These are phyloP conservation scores for Phytophthora lateralis DNA, from an alignment of 352 stramenopile genomes.

Conservation along the genomic window DNA sequence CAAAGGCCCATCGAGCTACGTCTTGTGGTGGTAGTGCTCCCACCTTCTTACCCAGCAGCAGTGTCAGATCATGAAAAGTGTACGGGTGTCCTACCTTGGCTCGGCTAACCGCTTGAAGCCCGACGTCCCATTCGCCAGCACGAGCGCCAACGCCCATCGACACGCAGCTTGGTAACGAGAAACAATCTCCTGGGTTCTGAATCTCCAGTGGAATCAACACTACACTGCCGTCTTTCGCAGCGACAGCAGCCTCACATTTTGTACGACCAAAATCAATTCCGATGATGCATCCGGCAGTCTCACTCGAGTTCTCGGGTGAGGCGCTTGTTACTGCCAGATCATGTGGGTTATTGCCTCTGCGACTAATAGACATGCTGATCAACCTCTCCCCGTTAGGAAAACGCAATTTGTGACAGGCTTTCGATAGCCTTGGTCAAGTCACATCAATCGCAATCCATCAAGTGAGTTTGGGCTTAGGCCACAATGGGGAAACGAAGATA, in stretches of 20 bases:
- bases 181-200: slow-evolving; percentile 11
- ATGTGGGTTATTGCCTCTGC: slow-evolving; percentile 17
- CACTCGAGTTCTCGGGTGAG: slow-evolving; percentile 5
- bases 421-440: slow-evolving; percentile 8
- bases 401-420: neutral
- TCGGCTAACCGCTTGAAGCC: slow-evolving; percentile 16
- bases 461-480: no score
- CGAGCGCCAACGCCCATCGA: slow-evolving; percentile 16
- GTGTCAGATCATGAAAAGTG: slow-evolving; percentile 39
- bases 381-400: neutral
- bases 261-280: slow-evolving; percentile 39
- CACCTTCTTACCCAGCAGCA: slow-evolving; percentile 36
- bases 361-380: neutral
- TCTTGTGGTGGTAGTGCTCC: slow-evolving; percentile 14
- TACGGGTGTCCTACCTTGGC: slow-evolving; percentile 34
- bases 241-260: slow-evolving; percentile 33
- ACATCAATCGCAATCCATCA: slow-evolving; percentile 27
- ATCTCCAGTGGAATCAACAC: slow-evolving; percentile 29
- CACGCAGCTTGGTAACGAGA: slow-evolving; percentile 30
- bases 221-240: slow-evolving; percentile 14
- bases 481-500: no score
- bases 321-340: slow-evolving; percentile 5
- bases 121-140: slow-evolving; percentile 23
- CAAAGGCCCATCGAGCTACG: slow-evolving; percentile 43
- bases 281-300: slow-evolving; percentile 11